These are phyloP conservation scores for Obba rivulosa DNA, from an alignment of 768 basidiomycete species.

Conservation along the genomic window DNA sequence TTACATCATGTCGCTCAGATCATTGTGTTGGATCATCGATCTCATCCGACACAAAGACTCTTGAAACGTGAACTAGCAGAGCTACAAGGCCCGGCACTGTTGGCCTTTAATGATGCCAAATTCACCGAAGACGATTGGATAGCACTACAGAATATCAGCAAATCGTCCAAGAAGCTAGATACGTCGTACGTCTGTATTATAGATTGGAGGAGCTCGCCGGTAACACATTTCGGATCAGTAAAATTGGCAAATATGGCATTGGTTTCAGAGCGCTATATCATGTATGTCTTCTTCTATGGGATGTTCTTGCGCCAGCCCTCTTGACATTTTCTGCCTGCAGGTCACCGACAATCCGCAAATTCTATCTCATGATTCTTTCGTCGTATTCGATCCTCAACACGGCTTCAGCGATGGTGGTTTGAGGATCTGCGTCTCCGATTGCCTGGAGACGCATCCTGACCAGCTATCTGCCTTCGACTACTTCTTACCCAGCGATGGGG, in stretches of 20 bases:
- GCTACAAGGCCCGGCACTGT: slow-evolving; percentile 39
- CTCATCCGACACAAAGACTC: slow-evolving; percentile 21
- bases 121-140: slow-evolving; percentile 40
- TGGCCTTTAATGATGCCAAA: slow-evolving; percentile 41
- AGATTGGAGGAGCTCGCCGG: background rate
- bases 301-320: background rate
- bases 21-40: slow-evolving; percentile 38
- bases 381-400: slow-evolving; percentile 39
- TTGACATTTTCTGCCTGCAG: slow-evolving; percentile 29
- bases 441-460: slow-evolving; percentile 20
- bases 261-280: slow-evolving; percentile 50
- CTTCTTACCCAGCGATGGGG: slow-evolving; percentile 19
- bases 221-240: slow-evolving; percentile 25
- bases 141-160: slow-evolving; percentile 36
- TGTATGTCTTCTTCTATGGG: slow-evolving; percentile 21
- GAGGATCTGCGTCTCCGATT: slow-evolving; percentile 23
- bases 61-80: slow-evolving; percentile 23
- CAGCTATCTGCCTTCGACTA: slow-evolving; percentile 28
- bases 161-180: slow-evolving; percentile 42
- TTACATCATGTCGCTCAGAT: slow-evolving; percentile 20
- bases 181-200: slow-evolving; percentile 29
- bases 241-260: slow-evolving; percentile 49
- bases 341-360: slow-evolving; percentile 47
- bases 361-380: slow-evolving; percentile 34
- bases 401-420: slow-evolving; percentile 26